A percentile compares a stretch with the other conserved stretches of the same genome.
These are phyloP conservation scores for Talaromyces sp. DNA, from an alignment of 2,329 filamentous ascomycete species.

Conservation along the genomic window DNA sequence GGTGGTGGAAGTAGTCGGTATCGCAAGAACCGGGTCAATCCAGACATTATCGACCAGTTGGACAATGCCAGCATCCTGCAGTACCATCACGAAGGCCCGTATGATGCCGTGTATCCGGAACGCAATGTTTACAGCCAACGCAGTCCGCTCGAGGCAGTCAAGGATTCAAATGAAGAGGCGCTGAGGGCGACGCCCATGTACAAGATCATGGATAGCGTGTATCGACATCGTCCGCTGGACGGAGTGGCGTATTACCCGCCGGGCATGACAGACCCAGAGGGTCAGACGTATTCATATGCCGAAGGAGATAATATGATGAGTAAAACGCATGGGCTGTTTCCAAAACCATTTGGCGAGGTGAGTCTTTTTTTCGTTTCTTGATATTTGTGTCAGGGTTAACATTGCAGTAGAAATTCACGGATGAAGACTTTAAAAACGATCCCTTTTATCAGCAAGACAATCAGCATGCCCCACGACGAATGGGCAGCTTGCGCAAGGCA, in stretches of 20 bases:
- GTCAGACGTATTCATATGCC: conserved; percentile 69
- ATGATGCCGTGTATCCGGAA: conserved; percentile 72
- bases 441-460: conserved; percentile 27
- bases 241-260: conserved; percentile 74
- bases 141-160: conserved; percentile 74
- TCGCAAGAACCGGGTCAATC: conserved; percentile 60
- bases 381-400: background rate
- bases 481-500: conserved; percentile 12
- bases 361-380: conserved; percentile 30
- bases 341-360: conserved; percentile 69
- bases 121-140: conserved; percentile 61
- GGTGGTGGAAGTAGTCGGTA: conserved; percentile 32
- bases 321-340: conserved; percentile 62
- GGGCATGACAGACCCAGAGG: conserved; percentile 63
- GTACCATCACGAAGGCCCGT: conserved; percentile 90
- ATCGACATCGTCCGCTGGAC: conserved; percentile 72
- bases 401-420: conserved; percentile 32
- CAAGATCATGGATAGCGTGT: conserved; percentile 69
- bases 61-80: conserved; percentile 60
- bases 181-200: conserved; percentile 75
- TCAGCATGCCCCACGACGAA: conserved; percentile 10
- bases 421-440: conserved; percentile 37
- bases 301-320: conserved; percentile 85
- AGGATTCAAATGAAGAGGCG: conserved; percentile 68
- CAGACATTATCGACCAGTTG: conserved; percentile 76